phyloP scores from a whole-genome alignment of 768 basidiomycete genomes.

The Mycena filopes region DNA sequence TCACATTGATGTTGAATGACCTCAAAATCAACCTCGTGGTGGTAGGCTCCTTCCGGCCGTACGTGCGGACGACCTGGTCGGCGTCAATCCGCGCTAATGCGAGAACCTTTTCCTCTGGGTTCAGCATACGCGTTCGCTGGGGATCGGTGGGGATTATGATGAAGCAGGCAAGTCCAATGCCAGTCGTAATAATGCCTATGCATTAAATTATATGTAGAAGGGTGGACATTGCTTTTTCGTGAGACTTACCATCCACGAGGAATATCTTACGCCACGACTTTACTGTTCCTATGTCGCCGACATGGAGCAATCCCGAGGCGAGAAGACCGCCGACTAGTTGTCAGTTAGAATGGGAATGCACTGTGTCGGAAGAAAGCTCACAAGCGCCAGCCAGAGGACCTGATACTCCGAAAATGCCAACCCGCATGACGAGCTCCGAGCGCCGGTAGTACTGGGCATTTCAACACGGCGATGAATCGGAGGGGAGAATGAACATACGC shows the following conservation, averaged over 20 bases:
- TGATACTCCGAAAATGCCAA: conserved; percentile 48
- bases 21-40: conserved; percentile 40
- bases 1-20: conserved; percentile 47
- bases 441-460: conserved; percentile 47
- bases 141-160: conserved; percentile 51
- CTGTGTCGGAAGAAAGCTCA: conserved; percentile 32
- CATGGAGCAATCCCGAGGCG: conserved; percentile 47
- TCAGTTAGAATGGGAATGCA: not conserved
- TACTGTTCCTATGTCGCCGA: conserved; percentile 43
- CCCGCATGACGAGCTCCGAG: conserved; percentile 46
- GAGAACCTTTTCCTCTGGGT: conserved; percentile 45
- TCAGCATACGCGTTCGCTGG: conserved; percentile 45
- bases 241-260: conserved; percentile 49
- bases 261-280: conserved; percentile 55
- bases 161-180: conserved; percentile 47
- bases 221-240: not conserved
- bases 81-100: conserved; percentile 49
- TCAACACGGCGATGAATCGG: not conserved
- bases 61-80: conserved; percentile 43
- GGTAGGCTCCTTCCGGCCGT: conserved; percentile 44
- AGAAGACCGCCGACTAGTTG: conserved; percentile 49
- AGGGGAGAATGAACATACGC: conserved; percentile 40
- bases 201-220: not conserved
- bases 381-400: conserved; percentile 49
- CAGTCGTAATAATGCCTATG: conserved; percentile 49